phyloP scores from a whole-genome alignment of 345 rosid genomes.

The sweet orange (Citrus sinensis) region DVS_A1.0 CM039163.1:7545501-7546000 shows the following conservation, averaged over 20 bases:
- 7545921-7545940: conserved; percentile 96
- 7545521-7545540: conserved; percentile 91
- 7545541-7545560: conserved; percentile 95
- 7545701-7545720: conserved; percentile 99
- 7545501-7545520: conserved; percentile 84
- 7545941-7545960: conserved; percentile 93
- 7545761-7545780: conserved; percentile 94
- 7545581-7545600: conserved; percentile 82
- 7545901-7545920: conserved; percentile 92
- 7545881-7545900: conserved; percentile 86
- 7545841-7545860: conserved; percentile 97
- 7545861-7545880: conserved; percentile 88
- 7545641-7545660: conserved; percentile 99
- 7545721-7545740: conserved; percentile 96
- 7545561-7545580: conserved; percentile 94
- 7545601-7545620: conserved; percentile 81
- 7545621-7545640: conserved; percentile 98
- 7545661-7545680: conserved; percentile 76
- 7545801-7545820: conserved; percentile 91
- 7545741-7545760: conserved; percentile 88
- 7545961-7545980: conserved; percentile 94
- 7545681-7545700: conserved; percentile 89
- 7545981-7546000: conserved; percentile 88
- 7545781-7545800: conserved; percentile 85
- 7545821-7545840: conserved; percentile 85